A percentile compares a stretch with the other conserved stretches of the same genome.
phyloP scores from a whole-genome alignment of 371 early-diverging fungal genomes.

The Circinella minor region DNA sequence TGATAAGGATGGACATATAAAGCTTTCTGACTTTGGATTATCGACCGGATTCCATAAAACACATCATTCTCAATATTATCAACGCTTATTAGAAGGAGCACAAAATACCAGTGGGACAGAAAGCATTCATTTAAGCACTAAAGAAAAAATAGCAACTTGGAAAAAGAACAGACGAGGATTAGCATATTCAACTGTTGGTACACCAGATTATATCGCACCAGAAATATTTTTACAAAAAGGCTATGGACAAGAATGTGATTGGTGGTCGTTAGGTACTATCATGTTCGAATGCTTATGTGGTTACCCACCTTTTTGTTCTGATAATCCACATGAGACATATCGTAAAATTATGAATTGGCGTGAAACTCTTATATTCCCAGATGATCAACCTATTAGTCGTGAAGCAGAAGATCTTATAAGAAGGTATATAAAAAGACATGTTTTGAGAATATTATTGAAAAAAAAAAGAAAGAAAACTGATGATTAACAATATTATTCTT shows the following conservation, averaged over 20 bases:
- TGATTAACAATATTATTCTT: neutral
- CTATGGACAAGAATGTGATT: slow-evolving; percentile 98
- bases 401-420: slow-evolving; percentile 94
- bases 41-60: slow-evolving; percentile 98
- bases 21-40: slow-evolving; percentile 96
- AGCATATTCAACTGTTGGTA: slow-evolving; percentile 95
- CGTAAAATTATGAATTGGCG: slow-evolving; percentile 97
- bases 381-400: slow-evolving; percentile 88
- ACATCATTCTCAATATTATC: slow-evolving; percentile 95
- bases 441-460: neutral
- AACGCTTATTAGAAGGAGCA: slow-evolving; percentile 70
- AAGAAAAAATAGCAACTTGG: slow-evolving; percentile 95
- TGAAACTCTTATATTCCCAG: slow-evolving; percentile 87
- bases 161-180: slow-evolving; percentile 92
- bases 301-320: slow-evolving; percentile 97
- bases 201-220: slow-evolving; percentile 98
- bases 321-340: slow-evolving; percentile 95
- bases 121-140: slow-evolving; percentile 79
- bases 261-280: slow-evolving; percentile 99
- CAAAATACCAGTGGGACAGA: slow-evolving; percentile 58
- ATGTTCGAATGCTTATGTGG: slow-evolving; percentile 98
- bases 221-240: slow-evolving; percentile 94
- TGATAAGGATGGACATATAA: slow-evolving; percentile 86
- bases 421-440: slow-evolving; percentile 44
- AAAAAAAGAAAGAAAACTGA: too few species aligned